A percentile compares a stretch with the other conserved stretches of the same genome.
Conservation (phyloP, 176 grass and related monocot species). For the Aegilops speltoides region DNA sequence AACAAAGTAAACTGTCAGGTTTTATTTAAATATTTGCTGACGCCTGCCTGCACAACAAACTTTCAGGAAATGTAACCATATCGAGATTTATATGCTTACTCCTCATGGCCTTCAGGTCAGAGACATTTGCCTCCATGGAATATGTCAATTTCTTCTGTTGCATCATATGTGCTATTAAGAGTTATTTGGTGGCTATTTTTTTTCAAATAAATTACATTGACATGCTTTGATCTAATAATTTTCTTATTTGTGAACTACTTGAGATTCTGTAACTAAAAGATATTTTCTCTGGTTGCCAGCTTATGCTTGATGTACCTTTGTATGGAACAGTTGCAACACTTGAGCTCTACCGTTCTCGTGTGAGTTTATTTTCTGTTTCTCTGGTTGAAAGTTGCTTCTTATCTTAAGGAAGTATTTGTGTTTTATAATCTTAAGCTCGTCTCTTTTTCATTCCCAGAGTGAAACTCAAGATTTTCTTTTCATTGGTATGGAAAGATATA, state of each 20-base stretch:
- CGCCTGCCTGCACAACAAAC: background rate
- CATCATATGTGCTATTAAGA: background rate
- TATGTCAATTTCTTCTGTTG: conserved; percentile 21
- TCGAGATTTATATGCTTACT: conserved; percentile 85
- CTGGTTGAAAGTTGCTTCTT: background rate
- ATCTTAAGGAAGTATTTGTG: conserved; percentile 1
- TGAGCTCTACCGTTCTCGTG: conserved; percentile 80
- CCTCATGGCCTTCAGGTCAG: conserved; percentile 85
- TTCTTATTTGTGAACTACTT: background rate
- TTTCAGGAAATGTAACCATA: conserved; percentile 88
- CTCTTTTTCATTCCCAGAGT: conserved; percentile 38
- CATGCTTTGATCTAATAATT: background rate
- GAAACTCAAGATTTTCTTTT: conserved; percentile 93
- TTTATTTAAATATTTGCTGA: background rate
- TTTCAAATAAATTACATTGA: background rate
- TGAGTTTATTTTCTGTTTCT: conserved; percentile 35
- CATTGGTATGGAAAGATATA: conserved; percentile 87
- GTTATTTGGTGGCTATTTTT: conserved; percentile 15
- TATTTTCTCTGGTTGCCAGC: conserved; percentile 46
- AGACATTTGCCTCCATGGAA: conserved; percentile 17
- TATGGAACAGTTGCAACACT: conserved; percentile 88
- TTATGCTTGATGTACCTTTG: conserved; percentile 80
- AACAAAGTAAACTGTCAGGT: too few species aligned
- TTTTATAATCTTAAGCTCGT: background rate
- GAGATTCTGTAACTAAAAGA: background rate